Conservation (phyloP, 179 eudicot species). For the Dionaea muscipula region DNA sequence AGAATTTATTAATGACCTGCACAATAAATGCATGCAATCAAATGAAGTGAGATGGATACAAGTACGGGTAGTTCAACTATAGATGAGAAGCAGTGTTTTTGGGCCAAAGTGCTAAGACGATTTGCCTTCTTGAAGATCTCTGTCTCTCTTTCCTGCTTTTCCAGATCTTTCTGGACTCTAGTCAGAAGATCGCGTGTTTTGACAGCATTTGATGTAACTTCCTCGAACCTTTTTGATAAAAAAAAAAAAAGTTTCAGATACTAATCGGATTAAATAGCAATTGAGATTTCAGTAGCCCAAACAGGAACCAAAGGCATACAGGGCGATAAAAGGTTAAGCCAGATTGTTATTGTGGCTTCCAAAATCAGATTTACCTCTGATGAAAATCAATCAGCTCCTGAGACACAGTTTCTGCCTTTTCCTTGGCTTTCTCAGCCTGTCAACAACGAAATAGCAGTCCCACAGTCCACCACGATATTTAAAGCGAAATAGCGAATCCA, state of each 20-base stretch:
- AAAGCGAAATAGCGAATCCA: neutral
- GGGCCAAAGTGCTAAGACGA: constrained; percentile 4
- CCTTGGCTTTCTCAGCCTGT: constrained; percentile 96
- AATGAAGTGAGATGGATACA: constrained; percentile 1
- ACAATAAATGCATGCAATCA: neutral
- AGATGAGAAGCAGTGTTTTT: neutral
- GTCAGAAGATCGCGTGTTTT: constrained; percentile 37
- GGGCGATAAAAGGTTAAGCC: too few species aligned
- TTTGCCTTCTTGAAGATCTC: constrained; percentile 54
- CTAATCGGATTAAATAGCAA: constrained; percentile 1
- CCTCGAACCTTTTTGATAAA: constrained; percentile 51
- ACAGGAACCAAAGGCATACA: too few species aligned
- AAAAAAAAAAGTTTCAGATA: constrained; percentile 9
- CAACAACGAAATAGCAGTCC: constrained; percentile 11
- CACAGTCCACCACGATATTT: neutral
- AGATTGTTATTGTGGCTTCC: too few species aligned
- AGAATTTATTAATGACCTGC: constrained; percentile 69
- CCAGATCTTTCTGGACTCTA: constrained; percentile 36
- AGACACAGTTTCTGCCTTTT: constrained; percentile 57
- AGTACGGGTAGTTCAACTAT: neutral
- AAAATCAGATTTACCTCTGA: constrained; percentile 33
- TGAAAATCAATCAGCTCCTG: constrained; percentile 40
- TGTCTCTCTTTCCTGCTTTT: constrained; percentile 43
- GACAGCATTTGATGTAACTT: constrained; percentile 34
- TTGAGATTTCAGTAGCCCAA: too few species aligned